Percentiles rank a stretch among this genome's conserved stretches.
Evolutionary conservation across 1,284 basidiomycete species (phyloP).

Genomic region (Ganoderma lingzhi): DNA sequence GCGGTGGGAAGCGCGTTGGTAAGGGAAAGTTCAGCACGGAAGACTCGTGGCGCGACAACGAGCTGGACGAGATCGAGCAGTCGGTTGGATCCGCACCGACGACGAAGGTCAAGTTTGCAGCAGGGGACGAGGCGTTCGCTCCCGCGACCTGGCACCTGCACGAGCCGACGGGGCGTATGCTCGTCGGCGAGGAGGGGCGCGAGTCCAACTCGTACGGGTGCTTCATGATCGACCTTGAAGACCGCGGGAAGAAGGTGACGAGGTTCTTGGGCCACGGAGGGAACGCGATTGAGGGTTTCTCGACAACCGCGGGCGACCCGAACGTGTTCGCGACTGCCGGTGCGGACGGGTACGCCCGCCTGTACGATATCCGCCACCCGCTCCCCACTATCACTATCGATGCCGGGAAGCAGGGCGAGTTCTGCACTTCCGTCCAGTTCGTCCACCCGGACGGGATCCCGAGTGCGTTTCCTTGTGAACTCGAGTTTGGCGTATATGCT

Average conservation of each 20-base stretch:
- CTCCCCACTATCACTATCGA: constrained; percentile 38
- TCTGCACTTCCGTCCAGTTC: constrained; percentile 28
- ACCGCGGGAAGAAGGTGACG: constrained; percentile 38
- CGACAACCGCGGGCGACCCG: constrained; percentile 44
- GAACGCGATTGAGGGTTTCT: constrained; percentile 38
- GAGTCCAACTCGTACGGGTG: constrained; percentile 35
- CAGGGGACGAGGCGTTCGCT: constrained; percentile 23
- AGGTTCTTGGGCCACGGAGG: constrained; percentile 50
- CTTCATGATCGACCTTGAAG: constrained; percentile 44
- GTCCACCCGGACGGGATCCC: constrained; percentile 38
- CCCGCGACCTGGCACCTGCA: constrained; percentile 43
- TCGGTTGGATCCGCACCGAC: constrained; percentile 42
- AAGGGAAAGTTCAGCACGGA: constrained; percentile 28
- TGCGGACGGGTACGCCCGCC: constrained; percentile 46
- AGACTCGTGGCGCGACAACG: constrained; percentile 39
- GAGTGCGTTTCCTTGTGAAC: constrained; percentile 31
- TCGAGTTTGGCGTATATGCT: not conserved
- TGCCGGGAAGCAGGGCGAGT: constrained; percentile 21
- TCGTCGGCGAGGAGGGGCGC: constrained; percentile 34
- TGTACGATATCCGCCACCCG: constrained; percentile 47
- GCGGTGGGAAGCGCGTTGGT: constrained; percentile 15
- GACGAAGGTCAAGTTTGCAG: constrained; percentile 33
- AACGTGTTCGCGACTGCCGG: constrained; percentile 47
- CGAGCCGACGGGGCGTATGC: constrained; percentile 40
- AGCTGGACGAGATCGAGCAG: constrained; percentile 40